phyloP scores from a whole-genome alignment of 2,329 filamentous ascomycete genomes.

The Colletotrichum sp. region DNA sequence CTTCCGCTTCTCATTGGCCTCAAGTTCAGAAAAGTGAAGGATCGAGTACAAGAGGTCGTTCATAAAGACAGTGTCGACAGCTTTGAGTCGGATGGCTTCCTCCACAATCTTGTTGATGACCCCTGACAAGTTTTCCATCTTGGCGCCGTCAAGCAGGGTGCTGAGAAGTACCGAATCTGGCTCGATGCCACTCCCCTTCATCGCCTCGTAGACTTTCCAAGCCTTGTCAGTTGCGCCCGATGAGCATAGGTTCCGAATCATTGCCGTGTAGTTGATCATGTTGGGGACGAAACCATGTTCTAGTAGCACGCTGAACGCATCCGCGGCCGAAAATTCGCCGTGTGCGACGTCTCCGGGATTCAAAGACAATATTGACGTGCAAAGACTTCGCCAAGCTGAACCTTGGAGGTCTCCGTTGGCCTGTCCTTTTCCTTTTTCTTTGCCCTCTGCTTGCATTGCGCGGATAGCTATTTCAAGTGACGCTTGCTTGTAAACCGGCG shows the following conservation, averaged over 20 bases:
- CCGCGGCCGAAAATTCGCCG: constrained; percentile 46
- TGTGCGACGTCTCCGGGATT: constrained; percentile 28
- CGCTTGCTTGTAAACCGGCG: constrained; percentile 41
- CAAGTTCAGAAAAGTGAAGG: constrained; percentile 47
- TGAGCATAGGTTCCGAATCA: constrained; percentile 75
- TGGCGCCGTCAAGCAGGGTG: constrained; percentile 75
- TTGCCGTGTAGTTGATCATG: constrained; percentile 65
- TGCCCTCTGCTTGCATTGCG: constrained; percentile 34
- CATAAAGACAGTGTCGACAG: constrained; percentile 56
- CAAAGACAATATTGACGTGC: constrained; percentile 62
- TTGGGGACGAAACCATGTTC: constrained; percentile 69
- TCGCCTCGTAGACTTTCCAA: constrained; percentile 68
- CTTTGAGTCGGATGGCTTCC: constrained; percentile 39
- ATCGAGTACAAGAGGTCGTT: constrained; percentile 52
- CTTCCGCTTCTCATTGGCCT: constrained; percentile 35
- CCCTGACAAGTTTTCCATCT: constrained; percentile 56
- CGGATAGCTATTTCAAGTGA: constrained; percentile 47
- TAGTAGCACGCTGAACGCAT: constrained; percentile 61
- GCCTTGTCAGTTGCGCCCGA: constrained; percentile 67
- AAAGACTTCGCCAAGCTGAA: constrained; percentile 55
- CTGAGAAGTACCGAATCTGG: constrained; percentile 73
- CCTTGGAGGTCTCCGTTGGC: constrained; percentile 51
- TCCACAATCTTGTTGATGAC: constrained; percentile 49
- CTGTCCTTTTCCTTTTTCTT: background rate
- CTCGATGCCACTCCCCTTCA: constrained; percentile 62